Evolutionary conservation across 305 asterid species (phyloP).

Genomic region (Solanum hybrid): DNA sequence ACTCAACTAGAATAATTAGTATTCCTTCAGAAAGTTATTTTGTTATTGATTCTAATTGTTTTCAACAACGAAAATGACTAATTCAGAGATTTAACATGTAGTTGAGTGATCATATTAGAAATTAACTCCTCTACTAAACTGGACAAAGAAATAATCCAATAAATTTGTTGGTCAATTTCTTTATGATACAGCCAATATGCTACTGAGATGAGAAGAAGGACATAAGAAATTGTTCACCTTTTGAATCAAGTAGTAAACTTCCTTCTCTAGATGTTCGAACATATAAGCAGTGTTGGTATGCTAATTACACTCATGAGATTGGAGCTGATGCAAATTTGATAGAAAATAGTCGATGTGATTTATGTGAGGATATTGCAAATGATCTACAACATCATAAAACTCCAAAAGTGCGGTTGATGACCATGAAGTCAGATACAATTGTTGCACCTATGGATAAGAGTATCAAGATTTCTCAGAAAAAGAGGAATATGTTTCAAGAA

Average conservation of each 20-base stretch:
- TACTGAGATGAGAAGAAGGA: slow-evolving; percentile 15
- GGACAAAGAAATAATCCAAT: neutral
- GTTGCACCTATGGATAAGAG: slow-evolving; percentile 6
- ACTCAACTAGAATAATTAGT: neutral
- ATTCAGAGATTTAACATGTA: neutral
- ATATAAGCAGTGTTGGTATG: slow-evolving; percentile 48
- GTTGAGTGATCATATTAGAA: neutral
- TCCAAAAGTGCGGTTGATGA: slow-evolving; percentile 14
- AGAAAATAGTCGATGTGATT: neutral
- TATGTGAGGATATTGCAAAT: slow-evolving; percentile 1
- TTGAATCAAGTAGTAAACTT: slow-evolving; percentile 18
- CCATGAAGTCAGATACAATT: neutral
- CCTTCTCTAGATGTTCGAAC: slow-evolving; percentile 33
- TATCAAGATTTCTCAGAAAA: neutral
- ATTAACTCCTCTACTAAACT: neutral
- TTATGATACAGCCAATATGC: slow-evolving; percentile 41
- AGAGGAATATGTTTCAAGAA: neutral
- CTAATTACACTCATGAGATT: slow-evolving; percentile 21
- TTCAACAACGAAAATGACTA: neutral
- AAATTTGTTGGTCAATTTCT: neutral
- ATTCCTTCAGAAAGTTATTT: neutral
- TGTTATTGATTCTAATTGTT: neutral
- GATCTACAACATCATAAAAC: slow-evolving; percentile 2
- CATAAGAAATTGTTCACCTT: slow-evolving; percentile 28
- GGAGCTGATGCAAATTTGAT: neutral